Conservation (phyloP, 2,329 filamentous ascomycete species). For the Venturiaceae sp. region DNA sequence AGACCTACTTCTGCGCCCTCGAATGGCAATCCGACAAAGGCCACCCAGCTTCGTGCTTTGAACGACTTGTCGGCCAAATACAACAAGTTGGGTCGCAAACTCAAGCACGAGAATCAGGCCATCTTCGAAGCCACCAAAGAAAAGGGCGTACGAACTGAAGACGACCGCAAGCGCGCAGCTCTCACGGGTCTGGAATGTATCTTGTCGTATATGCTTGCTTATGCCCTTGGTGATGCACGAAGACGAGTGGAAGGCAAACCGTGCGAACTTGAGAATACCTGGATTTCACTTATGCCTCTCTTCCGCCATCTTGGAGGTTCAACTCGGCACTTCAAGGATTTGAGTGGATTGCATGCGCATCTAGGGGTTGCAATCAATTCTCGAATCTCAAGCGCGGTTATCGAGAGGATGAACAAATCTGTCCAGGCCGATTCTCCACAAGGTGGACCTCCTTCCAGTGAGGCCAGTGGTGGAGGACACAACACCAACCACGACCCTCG, state of each 20-base stretch:
- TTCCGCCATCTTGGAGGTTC: constrained; percentile 20
- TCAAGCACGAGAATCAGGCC: constrained; percentile 30
- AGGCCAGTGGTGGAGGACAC: background rate
- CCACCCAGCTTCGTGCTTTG: constrained; percentile 24
- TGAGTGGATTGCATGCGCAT: constrained; percentile 31
- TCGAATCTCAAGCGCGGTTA: constrained; percentile 23
- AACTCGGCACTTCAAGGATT: constrained; percentile 23
- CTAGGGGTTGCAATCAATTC: constrained; percentile 30
- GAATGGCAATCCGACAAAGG: constrained; percentile 15
- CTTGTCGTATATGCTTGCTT: constrained; percentile 30
- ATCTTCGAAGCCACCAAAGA: constrained; percentile 8
- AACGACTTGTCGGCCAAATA: constrained; percentile 28
- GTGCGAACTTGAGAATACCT: constrained; percentile 19
- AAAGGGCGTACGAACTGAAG: constrained; percentile 15
- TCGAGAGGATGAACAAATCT: constrained; percentile 16
- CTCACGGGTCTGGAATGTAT: constrained; percentile 36
- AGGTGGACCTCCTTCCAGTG: background rate
- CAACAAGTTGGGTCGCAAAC: constrained; percentile 30
- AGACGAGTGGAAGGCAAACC: constrained; percentile 20
- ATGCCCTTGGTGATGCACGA: constrained; percentile 21
- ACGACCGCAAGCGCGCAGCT: constrained; percentile 27
- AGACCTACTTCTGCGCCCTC: constrained; percentile 21
- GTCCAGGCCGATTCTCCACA: constrained; percentile 15
- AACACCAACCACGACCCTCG: background rate
- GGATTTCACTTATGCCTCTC: constrained; percentile 20